Percentiles rank a stretch among this genome's conserved stretches.
These are phyloP conservation scores for Kwoniella pini DNA, from an alignment of 768 basidiomycete species.

Conservation along the genomic window DNA sequence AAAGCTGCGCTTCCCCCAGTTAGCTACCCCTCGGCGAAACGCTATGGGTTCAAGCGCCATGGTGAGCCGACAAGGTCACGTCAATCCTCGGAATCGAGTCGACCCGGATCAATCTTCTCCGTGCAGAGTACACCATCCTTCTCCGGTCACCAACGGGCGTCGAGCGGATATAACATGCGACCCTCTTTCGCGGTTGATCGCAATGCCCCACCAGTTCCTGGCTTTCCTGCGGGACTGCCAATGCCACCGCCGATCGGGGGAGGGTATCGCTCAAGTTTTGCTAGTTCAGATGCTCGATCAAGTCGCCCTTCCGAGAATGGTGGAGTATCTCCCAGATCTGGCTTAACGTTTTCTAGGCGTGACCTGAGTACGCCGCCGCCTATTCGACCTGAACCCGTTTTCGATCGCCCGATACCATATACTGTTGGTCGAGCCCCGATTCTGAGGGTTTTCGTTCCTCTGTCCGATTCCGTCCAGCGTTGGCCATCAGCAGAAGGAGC, in stretches of 20 bases:
- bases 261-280: constrained; percentile 27
- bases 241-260: constrained; percentile 27
- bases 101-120: constrained; percentile 49
- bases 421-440: constrained; percentile 43
- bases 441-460: constrained; percentile 51
- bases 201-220: constrained; percentile 29
- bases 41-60: constrained; percentile 49
- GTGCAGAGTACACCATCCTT: constrained; percentile 37
- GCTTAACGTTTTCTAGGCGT: background rate
- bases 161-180: constrained; percentile 12
- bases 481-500: constrained; percentile 54
- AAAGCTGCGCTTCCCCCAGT: constrained; percentile 42
- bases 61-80: constrained; percentile 33
- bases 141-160: constrained; percentile 10
- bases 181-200: constrained; percentile 19
- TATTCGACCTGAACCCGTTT: constrained; percentile 43
- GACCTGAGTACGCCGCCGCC: constrained; percentile 15
- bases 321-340: constrained; percentile 7
- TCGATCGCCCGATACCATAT: constrained; percentile 49
- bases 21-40: constrained; percentile 49
- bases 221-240: constrained; percentile 17
- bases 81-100: constrained; percentile 42
- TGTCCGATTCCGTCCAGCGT: constrained; percentile 38
- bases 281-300: constrained; percentile 21
- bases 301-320: constrained; percentile 20